Percentiles rank a stretch among this genome's conserved stretches.
These are phyloP conservation scores for Brassica nigra DNA, from an alignment of 345 rosid genomes.

Conservation along the genomic window DNA sequence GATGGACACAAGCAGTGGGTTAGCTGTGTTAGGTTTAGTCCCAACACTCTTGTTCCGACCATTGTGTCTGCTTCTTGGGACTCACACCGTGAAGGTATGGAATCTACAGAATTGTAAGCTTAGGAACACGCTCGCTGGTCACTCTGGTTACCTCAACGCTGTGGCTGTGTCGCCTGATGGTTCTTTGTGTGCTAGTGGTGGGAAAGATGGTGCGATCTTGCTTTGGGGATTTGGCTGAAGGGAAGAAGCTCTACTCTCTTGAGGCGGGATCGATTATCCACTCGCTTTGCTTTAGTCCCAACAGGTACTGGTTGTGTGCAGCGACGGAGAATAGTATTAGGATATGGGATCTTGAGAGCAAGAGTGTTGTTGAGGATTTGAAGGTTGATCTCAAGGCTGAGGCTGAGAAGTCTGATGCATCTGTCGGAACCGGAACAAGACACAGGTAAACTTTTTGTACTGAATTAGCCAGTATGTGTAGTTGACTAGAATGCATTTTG, in stretches of 20 bases:
- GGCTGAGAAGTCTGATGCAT: conserved; percentile 43
- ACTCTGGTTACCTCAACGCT: neutral
- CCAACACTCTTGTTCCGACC: neutral
- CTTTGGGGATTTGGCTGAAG: conserved; percentile 96
- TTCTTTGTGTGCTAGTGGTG: conserved; percentile 83
- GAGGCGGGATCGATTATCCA: conserved; percentile 76
- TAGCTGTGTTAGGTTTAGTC: neutral
- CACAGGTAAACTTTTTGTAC: conserved; percentile 47
- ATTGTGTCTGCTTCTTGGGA: neutral
- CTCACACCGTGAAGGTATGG: neutral
- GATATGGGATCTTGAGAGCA: conserved; percentile 97
- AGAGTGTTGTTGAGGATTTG: conserved; percentile 85
- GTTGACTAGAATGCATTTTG: neutral
- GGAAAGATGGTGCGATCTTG: conserved; percentile 77
- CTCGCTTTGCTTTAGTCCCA: conserved; percentile 43
- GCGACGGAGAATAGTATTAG: conserved; percentile 84
- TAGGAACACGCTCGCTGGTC: neutral
- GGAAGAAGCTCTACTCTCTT: conserved; percentile 74
- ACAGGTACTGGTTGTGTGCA: conserved; percentile 93
- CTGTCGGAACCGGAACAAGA: conserved; percentile 46
- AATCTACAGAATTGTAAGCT: neutral
- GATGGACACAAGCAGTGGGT: neutral
- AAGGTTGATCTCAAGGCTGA: conserved; percentile 65
- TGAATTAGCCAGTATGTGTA: neutral
- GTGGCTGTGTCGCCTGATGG: conserved; percentile 47